These are phyloP conservation scores for Fragaria vesca DNA, from an alignment of 306 rosid genomes.

Conservation along the genomic window DNA sequence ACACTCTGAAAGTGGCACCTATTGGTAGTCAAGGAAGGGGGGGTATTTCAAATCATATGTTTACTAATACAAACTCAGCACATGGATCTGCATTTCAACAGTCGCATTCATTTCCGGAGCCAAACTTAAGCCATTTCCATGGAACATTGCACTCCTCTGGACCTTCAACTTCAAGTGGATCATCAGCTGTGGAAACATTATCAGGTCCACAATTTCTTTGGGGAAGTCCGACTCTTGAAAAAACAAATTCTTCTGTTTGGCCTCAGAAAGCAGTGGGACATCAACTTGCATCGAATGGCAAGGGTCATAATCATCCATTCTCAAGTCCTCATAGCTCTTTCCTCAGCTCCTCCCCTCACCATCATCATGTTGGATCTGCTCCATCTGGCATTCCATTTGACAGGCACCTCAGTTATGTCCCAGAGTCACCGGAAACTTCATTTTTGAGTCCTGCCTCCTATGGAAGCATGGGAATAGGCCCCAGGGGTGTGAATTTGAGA, in stretches of 20 bases:
- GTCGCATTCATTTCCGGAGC: slow-evolving; percentile 67
- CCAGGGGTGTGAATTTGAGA: slow-evolving; percentile 57
- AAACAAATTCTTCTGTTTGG: slow-evolving; percentile 60
- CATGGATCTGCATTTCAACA: slow-evolving; percentile 63
- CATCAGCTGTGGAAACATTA: slow-evolving; percentile 73
- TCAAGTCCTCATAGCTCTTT: slow-evolving; percentile 50
- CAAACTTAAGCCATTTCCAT: slow-evolving; percentile 49
- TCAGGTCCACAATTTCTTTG: slow-evolving; percentile 94
- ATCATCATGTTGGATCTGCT: slow-evolving; percentile 88
- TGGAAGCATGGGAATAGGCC: slow-evolving; percentile 57
- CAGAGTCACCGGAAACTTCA: slow-evolving; percentile 78
- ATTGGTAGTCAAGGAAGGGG: slow-evolving; percentile 71
- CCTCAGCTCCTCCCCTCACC: slow-evolving; percentile 52
- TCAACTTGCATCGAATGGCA: slow-evolving; percentile 57
- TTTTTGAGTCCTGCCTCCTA: slow-evolving; percentile 46
- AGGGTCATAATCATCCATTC: slow-evolving; percentile 58
- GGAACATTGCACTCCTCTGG: slow-evolving; percentile 56
- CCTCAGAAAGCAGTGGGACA: slow-evolving; percentile 55
- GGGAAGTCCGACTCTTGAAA: slow-evolving; percentile 82
- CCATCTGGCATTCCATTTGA: slow-evolving; percentile 80
- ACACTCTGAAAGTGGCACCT: slow-evolving; percentile 66
- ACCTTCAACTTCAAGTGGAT: slow-evolving; percentile 55
- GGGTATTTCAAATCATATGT: slow-evolving; percentile 46
- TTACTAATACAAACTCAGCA: slow-evolving; percentile 42
- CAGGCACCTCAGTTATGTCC: slow-evolving; percentile 61